phyloP scores from a whole-genome alignment of 1,284 basidiomycete species.

The Cutaneotrichosporon curvatum region DNA sequence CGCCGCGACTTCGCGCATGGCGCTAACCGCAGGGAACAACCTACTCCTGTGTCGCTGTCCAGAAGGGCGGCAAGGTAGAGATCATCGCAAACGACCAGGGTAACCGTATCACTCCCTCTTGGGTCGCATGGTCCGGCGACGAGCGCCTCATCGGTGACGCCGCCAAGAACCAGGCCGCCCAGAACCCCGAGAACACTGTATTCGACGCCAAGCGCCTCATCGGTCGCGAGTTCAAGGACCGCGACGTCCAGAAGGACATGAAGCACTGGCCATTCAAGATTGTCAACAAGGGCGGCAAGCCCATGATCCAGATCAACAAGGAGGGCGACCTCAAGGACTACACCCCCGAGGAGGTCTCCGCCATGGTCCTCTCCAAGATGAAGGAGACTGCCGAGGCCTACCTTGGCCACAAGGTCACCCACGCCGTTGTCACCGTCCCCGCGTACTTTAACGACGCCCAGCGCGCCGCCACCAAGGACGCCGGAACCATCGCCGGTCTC shows the following conservation, averaged over 20 bases:
- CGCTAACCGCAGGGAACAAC: constrained; percentile 47
- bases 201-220: constrained; percentile 98
- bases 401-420: constrained; percentile 71
- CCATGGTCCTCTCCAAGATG: constrained; percentile 97
- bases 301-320: constrained; percentile 76
- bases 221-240: constrained; percentile 51
- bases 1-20: too few species aligned
- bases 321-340: constrained; percentile 80
- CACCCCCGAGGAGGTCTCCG: constrained; percentile 92
- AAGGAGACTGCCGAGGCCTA: constrained; percentile 97
- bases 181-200: constrained; percentile 87
- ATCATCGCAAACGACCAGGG: constrained; percentile 97
- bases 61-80: constrained; percentile 85
- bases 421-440: constrained; percentile 74
- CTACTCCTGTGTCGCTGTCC: constrained; percentile 59
- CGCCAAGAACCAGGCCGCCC: constrained; percentile 76
- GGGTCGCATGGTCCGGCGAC: constrained; percentile 70
- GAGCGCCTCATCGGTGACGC: constrained; percentile 79
- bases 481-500: constrained; percentile 92
- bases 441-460: constrained; percentile 95
- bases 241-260: constrained; percentile 73
- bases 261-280: constrained; percentile 69
- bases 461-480: constrained; percentile 95
- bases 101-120: constrained; percentile 93
- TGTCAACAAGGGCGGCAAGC: constrained; percentile 73